A percentile compares a stretch with the other conserved stretches of the same genome.
phyloP scores from a whole-genome alignment of 2,329 filamentous ascomycete genomes.

The Nigrospora osmanthi region DNA sequence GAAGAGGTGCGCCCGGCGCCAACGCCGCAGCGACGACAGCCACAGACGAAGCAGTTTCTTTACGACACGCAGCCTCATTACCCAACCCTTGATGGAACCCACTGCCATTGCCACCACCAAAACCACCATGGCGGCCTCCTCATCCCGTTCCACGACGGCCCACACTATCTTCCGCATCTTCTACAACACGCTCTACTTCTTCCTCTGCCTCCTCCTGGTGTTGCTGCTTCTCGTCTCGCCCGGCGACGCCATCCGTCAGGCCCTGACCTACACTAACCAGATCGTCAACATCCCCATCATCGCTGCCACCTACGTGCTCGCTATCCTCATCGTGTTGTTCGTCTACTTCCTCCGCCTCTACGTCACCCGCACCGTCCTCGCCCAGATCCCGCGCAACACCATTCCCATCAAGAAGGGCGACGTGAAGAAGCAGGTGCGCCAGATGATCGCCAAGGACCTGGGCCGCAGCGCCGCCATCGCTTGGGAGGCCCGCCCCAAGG shows the following conservation, averaged over 20 bases:
- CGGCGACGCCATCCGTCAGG: conserved; percentile 72
- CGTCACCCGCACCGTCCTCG: conserved; percentile 71
- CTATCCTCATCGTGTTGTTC: conserved; percentile 60
- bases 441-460: conserved; percentile 66
- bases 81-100: neutral
- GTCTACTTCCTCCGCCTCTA: conserved; percentile 82
- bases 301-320: conserved; percentile 66
- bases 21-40: neutral
- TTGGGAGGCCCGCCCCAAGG: conserved; percentile 66
- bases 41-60: neutral
- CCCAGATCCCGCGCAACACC: conserved; percentile 79
- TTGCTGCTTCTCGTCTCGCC: conserved; percentile 73
- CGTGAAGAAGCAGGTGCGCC: conserved; percentile 64
- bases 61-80: neutral
- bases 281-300: conserved; percentile 80
- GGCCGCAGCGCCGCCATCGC: conserved; percentile 73
- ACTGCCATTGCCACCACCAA: neutral
- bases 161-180: conserved; percentile 63
- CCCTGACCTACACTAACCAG: conserved; percentile 51
- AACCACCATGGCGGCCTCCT: neutral
- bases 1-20: neutral
- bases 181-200: conserved; percentile 70
- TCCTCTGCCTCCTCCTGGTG: conserved; percentile 67
- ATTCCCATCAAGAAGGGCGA: conserved; percentile 82
- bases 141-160: neutral